phyloP scores from a whole-genome alignment of 75 land plant genomes.

The Larix kaempferi region DNA sequence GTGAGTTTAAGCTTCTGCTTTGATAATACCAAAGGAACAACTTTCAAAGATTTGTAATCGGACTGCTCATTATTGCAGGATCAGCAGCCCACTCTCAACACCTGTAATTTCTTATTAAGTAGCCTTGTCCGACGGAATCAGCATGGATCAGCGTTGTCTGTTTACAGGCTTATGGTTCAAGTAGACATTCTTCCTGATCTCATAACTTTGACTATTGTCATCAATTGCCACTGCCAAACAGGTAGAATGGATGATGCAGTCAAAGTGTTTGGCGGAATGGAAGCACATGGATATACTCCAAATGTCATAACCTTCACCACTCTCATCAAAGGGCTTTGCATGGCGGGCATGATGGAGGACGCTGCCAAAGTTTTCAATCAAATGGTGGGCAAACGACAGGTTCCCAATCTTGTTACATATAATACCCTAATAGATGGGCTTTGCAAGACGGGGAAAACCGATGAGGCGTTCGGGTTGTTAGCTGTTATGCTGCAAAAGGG shows the following conservation, averaged over 20 bases:
- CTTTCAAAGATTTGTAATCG: too few species aligned
- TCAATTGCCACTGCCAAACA: slow-evolving; percentile 12
- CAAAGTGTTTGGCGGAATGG: slow-evolving; percentile 14
- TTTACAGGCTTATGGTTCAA: too few species aligned
- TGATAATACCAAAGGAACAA: too few species aligned
- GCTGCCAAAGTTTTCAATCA: not conserved
- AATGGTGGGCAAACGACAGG: slow-evolving; percentile 12
- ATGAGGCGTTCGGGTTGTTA: slow-evolving; percentile 8
- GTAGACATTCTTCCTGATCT: not conserved
- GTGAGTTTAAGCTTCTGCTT: too few species aligned
- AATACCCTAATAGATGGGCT: slow-evolving; percentile 10
- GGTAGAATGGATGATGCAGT: not conserved
- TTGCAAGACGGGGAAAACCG: slow-evolving; percentile 3
- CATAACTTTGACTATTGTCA: slow-evolving; percentile 9
- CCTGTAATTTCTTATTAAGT: too few species aligned
- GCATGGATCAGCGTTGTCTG: too few species aligned
- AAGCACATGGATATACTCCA: not conserved
- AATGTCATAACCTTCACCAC: slow-evolving; percentile 27
- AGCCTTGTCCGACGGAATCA: too few species aligned
- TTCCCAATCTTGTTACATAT: slow-evolving; percentile 15
- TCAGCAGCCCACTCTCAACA: too few species aligned
- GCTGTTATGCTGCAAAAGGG: slow-evolving; percentile 15
- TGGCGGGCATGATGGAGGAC: not conserved
- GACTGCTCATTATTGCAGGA: too few species aligned
- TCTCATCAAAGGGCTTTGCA: slow-evolving; percentile 19